Percentiles rank a stretch among this genome's conserved stretches.
These are phyloP conservation scores for Mycogone perniciosa DNA, from an alignment of 2,329 filamentous ascomycete species.

Conservation along the genomic window DNA sequence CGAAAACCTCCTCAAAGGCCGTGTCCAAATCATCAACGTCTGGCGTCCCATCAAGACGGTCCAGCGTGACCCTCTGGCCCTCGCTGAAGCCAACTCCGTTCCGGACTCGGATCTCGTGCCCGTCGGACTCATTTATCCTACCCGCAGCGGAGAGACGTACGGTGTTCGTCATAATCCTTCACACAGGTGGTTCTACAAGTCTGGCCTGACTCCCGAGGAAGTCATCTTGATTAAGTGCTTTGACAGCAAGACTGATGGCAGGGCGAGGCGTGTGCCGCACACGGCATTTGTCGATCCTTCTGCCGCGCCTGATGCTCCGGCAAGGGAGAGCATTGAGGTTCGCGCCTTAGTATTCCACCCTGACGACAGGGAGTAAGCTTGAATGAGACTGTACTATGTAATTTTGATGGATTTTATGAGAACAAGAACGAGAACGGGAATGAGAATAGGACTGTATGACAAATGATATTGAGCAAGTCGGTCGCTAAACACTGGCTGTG, in stretches of 20 bases:
- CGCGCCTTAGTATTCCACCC: conserved; percentile 47
- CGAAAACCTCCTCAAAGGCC: conserved; percentile 35
- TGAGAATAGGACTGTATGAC: no score
- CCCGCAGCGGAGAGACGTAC: conserved; percentile 45
- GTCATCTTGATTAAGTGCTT: conserved; percentile 56
- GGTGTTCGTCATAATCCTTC: conserved; percentile 33
- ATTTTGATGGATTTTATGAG: not conserved
- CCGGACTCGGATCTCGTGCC: conserved; percentile 44
- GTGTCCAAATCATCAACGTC: conserved; percentile 48
- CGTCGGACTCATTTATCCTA: conserved; percentile 44
- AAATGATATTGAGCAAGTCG: no score
- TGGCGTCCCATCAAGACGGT: conserved; percentile 48
- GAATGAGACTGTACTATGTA: not conserved
- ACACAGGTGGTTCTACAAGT: conserved; percentile 49
- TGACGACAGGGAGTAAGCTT: conserved; percentile 27
- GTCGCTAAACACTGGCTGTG: not conserved
- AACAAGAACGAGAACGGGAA: not conserved
- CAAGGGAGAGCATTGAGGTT: conserved; percentile 57
- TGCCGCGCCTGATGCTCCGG: conserved; percentile 32
- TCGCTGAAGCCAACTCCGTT: conserved; percentile 46
- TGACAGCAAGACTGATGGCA: conserved; percentile 50
- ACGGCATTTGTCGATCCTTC: conserved; percentile 45
- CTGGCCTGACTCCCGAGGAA: conserved; percentile 45
- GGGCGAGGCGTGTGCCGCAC: conserved; percentile 49
- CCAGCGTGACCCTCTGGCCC: conserved; percentile 45